Conservation (phyloP, 768 basidiomycete species). For the Boletus vinaceobasis region DNA sequence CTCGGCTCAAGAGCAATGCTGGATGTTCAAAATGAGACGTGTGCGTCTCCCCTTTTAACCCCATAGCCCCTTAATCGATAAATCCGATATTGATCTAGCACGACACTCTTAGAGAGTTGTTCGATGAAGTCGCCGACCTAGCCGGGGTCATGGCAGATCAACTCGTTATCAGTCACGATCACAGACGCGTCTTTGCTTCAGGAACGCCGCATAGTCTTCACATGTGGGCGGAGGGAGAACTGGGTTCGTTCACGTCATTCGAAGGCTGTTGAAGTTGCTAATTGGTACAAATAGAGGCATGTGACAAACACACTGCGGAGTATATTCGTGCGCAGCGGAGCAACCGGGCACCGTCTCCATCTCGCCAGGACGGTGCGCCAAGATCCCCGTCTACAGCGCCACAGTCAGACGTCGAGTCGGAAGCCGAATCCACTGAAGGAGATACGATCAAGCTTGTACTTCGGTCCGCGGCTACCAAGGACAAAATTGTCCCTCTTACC, state of each 20-base stretch:
- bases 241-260: constrained; percentile 45
- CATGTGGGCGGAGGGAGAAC: constrained; percentile 65
- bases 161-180: constrained; percentile 59
- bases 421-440: constrained; percentile 35
- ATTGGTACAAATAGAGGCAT: constrained; percentile 50
- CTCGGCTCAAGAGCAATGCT: constrained; percentile 37
- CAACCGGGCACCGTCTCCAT: constrained; percentile 25
- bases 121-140: constrained; percentile 64
- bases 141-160: constrained; percentile 47
- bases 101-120: constrained; percentile 61
- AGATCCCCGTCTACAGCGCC: constrained; percentile 18
- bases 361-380: constrained; percentile 1
- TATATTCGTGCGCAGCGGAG: constrained; percentile 49
- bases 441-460: constrained; percentile 65
- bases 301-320: constrained; percentile 58
- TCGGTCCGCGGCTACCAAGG: constrained; percentile 48
- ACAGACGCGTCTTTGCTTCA: constrained; percentile 64
- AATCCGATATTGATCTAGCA: constrained; percentile 38
- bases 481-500: constrained; percentile 57
- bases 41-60: constrained; percentile 35
- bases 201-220: constrained; percentile 62
- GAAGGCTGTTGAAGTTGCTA: constrained; percentile 1
- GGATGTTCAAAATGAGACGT: constrained; percentile 56
- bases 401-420: constrained; percentile 29
- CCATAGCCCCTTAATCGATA: not conserved